Evolutionary conservation across 2,329 filamentous ascomycete genomes (phyloP).

Genomic region (Sporothrix brunneoviolacea): DNA sequence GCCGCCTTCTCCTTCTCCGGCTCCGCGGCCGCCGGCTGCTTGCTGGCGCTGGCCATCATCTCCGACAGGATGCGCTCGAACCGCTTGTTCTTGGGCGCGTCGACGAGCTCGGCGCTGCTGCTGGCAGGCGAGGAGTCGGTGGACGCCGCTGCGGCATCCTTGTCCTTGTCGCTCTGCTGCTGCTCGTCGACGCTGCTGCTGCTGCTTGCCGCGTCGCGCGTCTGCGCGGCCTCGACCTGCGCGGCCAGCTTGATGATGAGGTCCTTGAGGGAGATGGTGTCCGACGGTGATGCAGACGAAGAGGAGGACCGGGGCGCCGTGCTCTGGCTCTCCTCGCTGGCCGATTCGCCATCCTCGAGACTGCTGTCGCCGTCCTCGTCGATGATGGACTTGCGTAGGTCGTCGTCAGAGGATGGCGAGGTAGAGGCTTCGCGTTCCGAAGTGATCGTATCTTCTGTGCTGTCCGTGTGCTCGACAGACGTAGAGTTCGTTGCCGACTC

Average conservation of each 20-base stretch:
- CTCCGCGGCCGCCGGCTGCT: conserved; percentile 15
- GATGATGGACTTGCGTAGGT: neutral
- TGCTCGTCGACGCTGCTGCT: neutral
- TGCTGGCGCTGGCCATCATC: conserved; percentile 34
- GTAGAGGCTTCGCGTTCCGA: too few species aligned
- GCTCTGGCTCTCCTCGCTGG: too few species aligned
- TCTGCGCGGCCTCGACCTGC: conserved; percentile 32
- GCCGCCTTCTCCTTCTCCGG: neutral
- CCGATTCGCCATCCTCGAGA: neutral
- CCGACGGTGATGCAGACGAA: neutral
- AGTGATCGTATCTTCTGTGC: too few species aligned
- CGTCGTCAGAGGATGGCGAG: too few species aligned
- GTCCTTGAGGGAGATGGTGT: conserved; percentile 34
- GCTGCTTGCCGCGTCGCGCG: conserved; percentile 2
- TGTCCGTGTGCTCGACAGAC: too few species aligned
- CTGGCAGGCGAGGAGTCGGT: neutral
- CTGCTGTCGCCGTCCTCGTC: neutral
- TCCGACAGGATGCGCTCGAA: conserved; percentile 47
- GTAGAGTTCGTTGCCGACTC: conserved; percentile 23
- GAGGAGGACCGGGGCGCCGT: neutral
- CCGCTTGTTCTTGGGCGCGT: conserved; percentile 35
- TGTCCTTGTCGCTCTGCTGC: conserved; percentile 15
- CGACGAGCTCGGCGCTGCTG: conserved; percentile 17
- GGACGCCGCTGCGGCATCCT: conserved; percentile 15
- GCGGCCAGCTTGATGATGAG: conserved; percentile 47